A percentile compares a stretch with the other conserved stretches of the same genome.
phyloP scores from a whole-genome alignment of 2,329 filamentous ascomycete species.

The Hypocrella siamensis region DNA sequence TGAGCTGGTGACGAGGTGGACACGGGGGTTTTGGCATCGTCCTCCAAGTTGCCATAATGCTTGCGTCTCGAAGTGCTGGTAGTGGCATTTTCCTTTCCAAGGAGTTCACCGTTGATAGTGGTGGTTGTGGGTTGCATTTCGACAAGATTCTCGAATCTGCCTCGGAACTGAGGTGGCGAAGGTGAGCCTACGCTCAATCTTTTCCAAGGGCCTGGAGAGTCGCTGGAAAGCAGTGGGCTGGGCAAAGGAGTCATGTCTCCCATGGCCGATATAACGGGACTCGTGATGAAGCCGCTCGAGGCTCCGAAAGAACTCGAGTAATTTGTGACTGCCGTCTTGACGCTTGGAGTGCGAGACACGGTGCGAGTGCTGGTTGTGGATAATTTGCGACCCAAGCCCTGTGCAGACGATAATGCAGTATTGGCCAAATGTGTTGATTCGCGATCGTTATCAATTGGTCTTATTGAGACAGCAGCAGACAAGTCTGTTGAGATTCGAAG shows the following conservation, averaged over 20 bases:
- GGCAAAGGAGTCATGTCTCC: conserved; percentile 66
- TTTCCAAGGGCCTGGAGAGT: conserved; percentile 54
- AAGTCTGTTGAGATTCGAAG: conserved; percentile 24
- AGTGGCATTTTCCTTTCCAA: conserved; percentile 25
- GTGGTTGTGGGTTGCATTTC: conserved; percentile 28
- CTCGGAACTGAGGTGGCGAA: conserved; percentile 20
- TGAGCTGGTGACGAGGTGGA: conserved; percentile 4
- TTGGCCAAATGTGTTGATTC: conserved; percentile 18
- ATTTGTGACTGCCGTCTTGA: conserved; percentile 38
- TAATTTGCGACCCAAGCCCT: conserved; percentile 13
- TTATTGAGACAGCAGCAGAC: conserved; percentile 4
- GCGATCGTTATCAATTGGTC: conserved; percentile 7
- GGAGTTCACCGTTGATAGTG: conserved; percentile 34
- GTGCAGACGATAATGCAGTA: conserved; percentile 13
- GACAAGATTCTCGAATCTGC: conserved; percentile 10
- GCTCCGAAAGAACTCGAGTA: conserved; percentile 35
- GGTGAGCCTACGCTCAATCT: conserved; percentile 30
- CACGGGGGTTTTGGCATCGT: conserved; percentile 17
- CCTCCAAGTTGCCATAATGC: conserved; percentile 26
- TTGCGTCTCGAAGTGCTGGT: conserved; percentile 40
- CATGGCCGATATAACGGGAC: conserved; percentile 60
- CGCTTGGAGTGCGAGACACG: conserved; percentile 43
- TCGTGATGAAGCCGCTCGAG: conserved; percentile 53
- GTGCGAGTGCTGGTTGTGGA: conserved; percentile 20
- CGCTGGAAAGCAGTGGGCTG: conserved; percentile 51